Percentiles rank a stretch among this genome's conserved stretches.
Evolutionary conservation across 2,329 filamentous ascomycete species (phyloP).

Genomic region (Pseudocercospora cruenta): DNA sequence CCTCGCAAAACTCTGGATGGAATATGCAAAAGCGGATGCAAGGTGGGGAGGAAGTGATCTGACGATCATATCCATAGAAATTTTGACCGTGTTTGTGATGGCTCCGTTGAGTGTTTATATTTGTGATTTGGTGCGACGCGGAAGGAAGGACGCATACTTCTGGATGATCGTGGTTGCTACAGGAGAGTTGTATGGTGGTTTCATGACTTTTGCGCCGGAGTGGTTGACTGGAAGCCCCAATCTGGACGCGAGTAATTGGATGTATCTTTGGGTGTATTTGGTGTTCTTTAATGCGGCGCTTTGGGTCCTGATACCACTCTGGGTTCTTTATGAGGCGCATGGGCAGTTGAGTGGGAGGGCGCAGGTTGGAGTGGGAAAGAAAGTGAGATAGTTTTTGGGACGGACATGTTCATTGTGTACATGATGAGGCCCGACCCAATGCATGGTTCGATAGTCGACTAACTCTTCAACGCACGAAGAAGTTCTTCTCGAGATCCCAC

Average conservation of each 20-base stretch:
- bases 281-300: conserved; percentile 64
- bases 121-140: conserved; percentile 51
- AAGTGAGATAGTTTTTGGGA: conserved; percentile 17
- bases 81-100: conserved; percentile 63
- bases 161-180: conserved; percentile 63
- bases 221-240: conserved; percentile 63
- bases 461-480: not conserved
- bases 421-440: not conserved
- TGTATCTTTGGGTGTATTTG: conserved; percentile 67
- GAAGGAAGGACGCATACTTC: conserved; percentile 53
- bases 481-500: not conserved
- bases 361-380: conserved; percentile 20
- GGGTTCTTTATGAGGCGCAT: conserved; percentile 59
- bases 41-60: conserved; percentile 64
- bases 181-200: conserved; percentile 67
- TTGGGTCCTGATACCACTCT: conserved; percentile 64
- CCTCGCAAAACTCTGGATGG: conserved; percentile 63
- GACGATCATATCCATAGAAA: conserved; percentile 61
- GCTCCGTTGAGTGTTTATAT: conserved; percentile 62
- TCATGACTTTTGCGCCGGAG: conserved; percentile 69
- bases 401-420: not conserved
- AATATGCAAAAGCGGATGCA: conserved; percentile 67
- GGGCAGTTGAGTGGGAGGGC: conserved; percentile 38
- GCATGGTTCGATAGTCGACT: not conserved
- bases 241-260: conserved; percentile 61